Evolutionary conservation across 106 monocot genomes (phyloP), one percentile per base, ranked within the genome.

Genomic region (Dactylorhiza incarnata): DNA sequence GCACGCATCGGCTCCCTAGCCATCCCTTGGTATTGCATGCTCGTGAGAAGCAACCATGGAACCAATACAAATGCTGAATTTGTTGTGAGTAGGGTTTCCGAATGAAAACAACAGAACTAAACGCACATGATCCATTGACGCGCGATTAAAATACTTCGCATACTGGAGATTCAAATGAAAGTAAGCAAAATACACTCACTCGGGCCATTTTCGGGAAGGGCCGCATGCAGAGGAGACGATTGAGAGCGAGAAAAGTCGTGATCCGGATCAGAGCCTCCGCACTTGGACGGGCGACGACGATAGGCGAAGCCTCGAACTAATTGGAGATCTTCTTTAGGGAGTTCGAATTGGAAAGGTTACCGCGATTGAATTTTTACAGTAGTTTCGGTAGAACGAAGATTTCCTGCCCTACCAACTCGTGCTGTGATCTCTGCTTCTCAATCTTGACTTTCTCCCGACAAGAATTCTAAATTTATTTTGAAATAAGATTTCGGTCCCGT

Each of bases 371-470:
- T 72, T 49, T 48, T 72, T 49, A 22, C 19, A 1, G 20, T 72
- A 16, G 22, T 72, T 20, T 48, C 48, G 72, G 23, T 49, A 49
- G 72, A 72, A 49, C 72, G 49, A 49, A 72, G 72, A 72, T 72
- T 72, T 49, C 48, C 48, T 72, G 72, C 72, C 72, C 72, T 72
- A 72, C 72, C 72, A 72, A 11, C 72, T 72, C 22, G 72, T 4
- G 8, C 22, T 20, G 48, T 23, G 72, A 48, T 20, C 20, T 49
- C 44, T 12, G 9, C 19, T 72, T 72, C 49, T 13, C 22, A 9
- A 48, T 48, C 72, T 72, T 72, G 72, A 72, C 72, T 49, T 69
- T 59, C 71, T 29, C 45, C 9, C 45, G 45, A 45, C 45, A 6
- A 69, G 3, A 19, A 7, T 69, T 69, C 69, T 69, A 46, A 69